Evolutionary conservation across 768 basidiomycete genomes (phyloP).

Genomic region (Rubroboletus satanas): DNA sequence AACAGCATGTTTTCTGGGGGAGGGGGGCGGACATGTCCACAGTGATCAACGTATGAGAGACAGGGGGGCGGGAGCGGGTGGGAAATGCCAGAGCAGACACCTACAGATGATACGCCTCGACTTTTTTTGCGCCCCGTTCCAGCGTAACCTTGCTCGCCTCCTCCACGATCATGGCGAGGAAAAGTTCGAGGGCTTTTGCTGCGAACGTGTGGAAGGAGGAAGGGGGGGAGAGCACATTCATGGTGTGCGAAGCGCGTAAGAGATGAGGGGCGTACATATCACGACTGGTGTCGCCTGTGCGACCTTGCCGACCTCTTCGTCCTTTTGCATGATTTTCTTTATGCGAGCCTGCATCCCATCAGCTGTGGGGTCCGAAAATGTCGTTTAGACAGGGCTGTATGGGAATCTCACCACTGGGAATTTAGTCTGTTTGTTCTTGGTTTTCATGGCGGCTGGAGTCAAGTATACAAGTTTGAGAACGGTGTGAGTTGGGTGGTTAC

Average conservation of each 20-base stretch:
- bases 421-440: conserved; percentile 87
- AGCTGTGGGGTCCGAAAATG: conserved; percentile 1
- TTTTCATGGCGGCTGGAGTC: conserved; percentile 55
- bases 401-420: conserved; percentile 73
- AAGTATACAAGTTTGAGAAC: not conserved
- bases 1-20: conserved; percentile 82
- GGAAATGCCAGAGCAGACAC: conserved; percentile 32
- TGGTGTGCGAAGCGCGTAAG: conserved; percentile 12
- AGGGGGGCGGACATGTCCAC: not conserved
- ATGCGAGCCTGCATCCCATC: conserved; percentile 74
- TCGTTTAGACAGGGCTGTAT: conserved; percentile 3
- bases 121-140: conserved; percentile 77
- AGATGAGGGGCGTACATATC: conserved; percentile 69
- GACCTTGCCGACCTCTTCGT: conserved; percentile 98
- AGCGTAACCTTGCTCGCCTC: conserved; percentile 77
- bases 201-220: not conserved
- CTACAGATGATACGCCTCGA: conserved; percentile 91
- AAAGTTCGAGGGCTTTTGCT: conserved; percentile 95
- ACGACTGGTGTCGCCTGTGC: conserved; percentile 95
- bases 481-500: not conserved
- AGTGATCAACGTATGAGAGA: not conserved
- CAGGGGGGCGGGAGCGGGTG: not conserved
- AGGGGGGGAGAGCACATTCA: not conserved
- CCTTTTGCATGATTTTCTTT: conserved; percentile 99
- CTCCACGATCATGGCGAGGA: conserved; percentile 79